Percentiles rank a stretch among this genome's conserved stretches.
Conservation (phyloP, 176 grass and related monocot species). For the Oryza brachyantha region DNA sequence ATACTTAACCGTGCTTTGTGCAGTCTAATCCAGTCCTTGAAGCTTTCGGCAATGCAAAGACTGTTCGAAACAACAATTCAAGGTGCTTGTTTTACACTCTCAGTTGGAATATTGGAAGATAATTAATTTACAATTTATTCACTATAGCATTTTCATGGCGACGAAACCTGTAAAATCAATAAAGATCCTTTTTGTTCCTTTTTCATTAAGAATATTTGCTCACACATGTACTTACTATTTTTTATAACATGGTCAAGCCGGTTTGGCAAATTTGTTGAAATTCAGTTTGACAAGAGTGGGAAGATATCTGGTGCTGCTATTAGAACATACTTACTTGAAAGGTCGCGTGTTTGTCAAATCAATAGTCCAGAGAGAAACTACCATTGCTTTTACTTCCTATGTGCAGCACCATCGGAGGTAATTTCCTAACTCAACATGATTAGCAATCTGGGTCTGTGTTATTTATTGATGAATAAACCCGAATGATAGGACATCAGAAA, state of each 20-base stretch:
- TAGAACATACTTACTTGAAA: constrained; percentile 93
- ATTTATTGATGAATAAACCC: constrained; percentile 25
- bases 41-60: constrained; percentile 98
- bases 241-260: constrained; percentile 50
- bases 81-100: constrained; percentile 46
- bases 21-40: constrained; percentile 98
- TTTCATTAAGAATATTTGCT: constrained; percentile 20
- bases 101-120: constrained; percentile 9
- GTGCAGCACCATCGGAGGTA: constrained; percentile 78
- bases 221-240: constrained; percentile 23
- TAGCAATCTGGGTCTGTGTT: neutral
- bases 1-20: constrained; percentile 29
- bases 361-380: constrained; percentile 93
- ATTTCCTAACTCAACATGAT: constrained; percentile 23
- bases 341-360: constrained; percentile 89
- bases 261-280: constrained; percentile 95
- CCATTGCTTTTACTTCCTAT: constrained; percentile 91
- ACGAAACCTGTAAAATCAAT: neutral
- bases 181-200: neutral
- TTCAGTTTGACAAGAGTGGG: constrained; percentile 86
- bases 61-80: constrained; percentile 92
- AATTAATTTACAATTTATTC: constrained; percentile 16
- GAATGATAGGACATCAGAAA: constrained; percentile 59
- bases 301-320: constrained; percentile 91
- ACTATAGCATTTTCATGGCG: constrained; percentile 13